Percentiles rank a stretch among this genome's conserved stretches.
Evolutionary conservation across 768 basidiomycete species (phyloP).

Genomic region (Hygrophorus russula): DNA sequence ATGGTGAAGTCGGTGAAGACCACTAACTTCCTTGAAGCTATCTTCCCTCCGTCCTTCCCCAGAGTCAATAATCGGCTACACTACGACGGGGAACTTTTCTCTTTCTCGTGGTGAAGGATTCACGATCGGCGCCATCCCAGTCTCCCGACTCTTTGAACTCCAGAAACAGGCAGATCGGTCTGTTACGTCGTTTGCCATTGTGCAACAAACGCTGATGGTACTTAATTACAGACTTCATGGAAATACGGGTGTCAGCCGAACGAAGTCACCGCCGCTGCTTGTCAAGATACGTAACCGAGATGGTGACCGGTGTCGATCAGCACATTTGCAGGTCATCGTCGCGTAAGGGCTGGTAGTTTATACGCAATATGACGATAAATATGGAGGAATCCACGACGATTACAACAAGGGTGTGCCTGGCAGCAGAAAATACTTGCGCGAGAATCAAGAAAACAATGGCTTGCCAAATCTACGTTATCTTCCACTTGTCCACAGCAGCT

Average conservation of each 20-base stretch:
- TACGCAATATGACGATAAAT: background rate
- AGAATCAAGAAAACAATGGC: constrained; percentile 3
- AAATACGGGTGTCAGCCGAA: constrained; percentile 9
- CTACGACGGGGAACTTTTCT: constrained; percentile 79
- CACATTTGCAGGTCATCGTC: constrained; percentile 26
- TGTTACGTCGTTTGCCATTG: background rate
- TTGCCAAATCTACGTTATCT: constrained; percentile 26
- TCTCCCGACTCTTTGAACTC: constrained; percentile 40
- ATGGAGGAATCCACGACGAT: constrained; percentile 4
- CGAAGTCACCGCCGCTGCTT: constrained; percentile 22
- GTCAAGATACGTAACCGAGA: constrained; percentile 60
- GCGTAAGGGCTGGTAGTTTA: constrained; percentile 4
- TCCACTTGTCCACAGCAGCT: constrained; percentile 71
- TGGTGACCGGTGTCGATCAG: constrained; percentile 41
- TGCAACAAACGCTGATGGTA: background rate
- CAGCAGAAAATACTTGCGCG: background rate
- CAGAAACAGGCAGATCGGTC: constrained; percentile 35
- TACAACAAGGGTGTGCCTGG: constrained; percentile 6
- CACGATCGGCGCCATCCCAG: constrained; percentile 64
- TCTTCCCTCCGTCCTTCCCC: constrained; percentile 29
- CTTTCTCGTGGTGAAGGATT: constrained; percentile 67
- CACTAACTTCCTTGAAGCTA: constrained; percentile 22
- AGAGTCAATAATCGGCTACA: constrained; percentile 58
- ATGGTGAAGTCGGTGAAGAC: constrained; percentile 4
- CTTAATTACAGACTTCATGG: constrained; percentile 15